Evolutionary conservation across 176 grass and related monocot genomes (phyloP).

Genomic region (Themeda triandra): DNA sequence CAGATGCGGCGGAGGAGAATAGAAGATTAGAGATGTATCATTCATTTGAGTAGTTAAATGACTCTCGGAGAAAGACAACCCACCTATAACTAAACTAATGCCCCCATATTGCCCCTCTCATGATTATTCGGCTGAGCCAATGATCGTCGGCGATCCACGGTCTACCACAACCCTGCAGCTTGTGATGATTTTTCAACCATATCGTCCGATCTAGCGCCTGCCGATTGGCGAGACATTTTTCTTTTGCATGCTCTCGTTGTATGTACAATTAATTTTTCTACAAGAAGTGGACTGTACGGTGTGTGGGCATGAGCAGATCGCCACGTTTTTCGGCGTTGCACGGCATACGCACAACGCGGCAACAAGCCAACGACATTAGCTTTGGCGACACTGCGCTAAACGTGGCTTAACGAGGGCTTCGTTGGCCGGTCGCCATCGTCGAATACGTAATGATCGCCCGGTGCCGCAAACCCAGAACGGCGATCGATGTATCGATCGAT

Average conservation of each 20-base stretch:
- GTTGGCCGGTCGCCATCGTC: conserved; percentile 32
- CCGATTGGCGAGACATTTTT: not conserved
- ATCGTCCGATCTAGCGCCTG: not conserved
- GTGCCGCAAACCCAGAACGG: conserved; percentile 1
- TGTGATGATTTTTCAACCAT: not conserved
- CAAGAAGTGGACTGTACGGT: not conserved
- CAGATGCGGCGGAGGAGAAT: not conserved
- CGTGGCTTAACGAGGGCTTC: not conserved
- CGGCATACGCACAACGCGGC: too few relatives aligned
- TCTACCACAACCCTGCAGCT: not conserved
- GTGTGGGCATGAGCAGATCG: not conserved
- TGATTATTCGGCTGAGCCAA: not conserved
- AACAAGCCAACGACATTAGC: not conserved
- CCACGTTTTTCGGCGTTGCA: conserved; percentile 4
- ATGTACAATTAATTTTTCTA: not conserved
- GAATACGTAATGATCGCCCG: not conserved
- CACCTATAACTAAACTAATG: not conserved
- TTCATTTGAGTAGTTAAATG: not conserved
- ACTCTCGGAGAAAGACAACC: not conserved
- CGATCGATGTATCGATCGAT: too few relatives aligned
- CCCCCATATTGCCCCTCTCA: too few relatives aligned
- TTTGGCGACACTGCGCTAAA: not conserved
- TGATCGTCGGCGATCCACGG: not conserved
- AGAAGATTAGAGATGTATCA: not conserved
- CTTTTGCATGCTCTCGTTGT: not conserved